Conservation (phyloP, 1,139 yeast genomes). For the Candida mesenterica region DNA sequence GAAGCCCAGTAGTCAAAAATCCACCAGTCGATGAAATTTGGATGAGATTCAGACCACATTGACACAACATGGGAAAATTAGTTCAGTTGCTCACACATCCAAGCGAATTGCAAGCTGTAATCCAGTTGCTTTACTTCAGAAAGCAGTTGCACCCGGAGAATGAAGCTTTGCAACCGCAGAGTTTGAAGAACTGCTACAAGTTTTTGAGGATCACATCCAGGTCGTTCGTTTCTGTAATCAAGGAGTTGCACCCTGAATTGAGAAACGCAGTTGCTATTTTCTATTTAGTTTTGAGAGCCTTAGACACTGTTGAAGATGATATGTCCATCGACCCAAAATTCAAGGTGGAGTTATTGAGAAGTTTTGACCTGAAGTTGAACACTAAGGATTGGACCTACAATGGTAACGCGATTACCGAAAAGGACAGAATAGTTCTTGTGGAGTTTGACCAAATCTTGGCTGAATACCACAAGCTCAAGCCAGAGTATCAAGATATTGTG, state of each 20-base stretch:
- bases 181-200: constrained; percentile 65
- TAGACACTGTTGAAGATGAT: constrained; percentile 97
- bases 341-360: constrained; percentile 73
- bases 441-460: constrained; percentile 63
- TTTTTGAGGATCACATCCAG: constrained; percentile 73
- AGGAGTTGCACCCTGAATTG: constrained; percentile 87
- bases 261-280: constrained; percentile 80
- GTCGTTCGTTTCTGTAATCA: constrained; percentile 89
- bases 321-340: constrained; percentile 73
- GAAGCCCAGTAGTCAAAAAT: too few relatives aligned
- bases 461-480: constrained; percentile 72
- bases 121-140: constrained; percentile 59
- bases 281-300: constrained; percentile 81
- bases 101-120: constrained; percentile 62
- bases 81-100: constrained; percentile 68
- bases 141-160: constrained; percentile 55
- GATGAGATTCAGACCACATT: background rate
- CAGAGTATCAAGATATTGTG: constrained; percentile 76
- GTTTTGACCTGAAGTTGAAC: constrained; percentile 62
- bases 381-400: constrained; percentile 77
- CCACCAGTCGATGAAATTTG: too few relatives aligned
- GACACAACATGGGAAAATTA: constrained; percentile 58
- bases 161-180: constrained; percentile 38
- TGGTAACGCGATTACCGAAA: constrained; percentile 72
- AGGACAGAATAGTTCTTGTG: constrained; percentile 74